phyloP scores from a whole-genome alignment of 768 basidiomycete species.

The Suillus subalutaceus region DNA sequence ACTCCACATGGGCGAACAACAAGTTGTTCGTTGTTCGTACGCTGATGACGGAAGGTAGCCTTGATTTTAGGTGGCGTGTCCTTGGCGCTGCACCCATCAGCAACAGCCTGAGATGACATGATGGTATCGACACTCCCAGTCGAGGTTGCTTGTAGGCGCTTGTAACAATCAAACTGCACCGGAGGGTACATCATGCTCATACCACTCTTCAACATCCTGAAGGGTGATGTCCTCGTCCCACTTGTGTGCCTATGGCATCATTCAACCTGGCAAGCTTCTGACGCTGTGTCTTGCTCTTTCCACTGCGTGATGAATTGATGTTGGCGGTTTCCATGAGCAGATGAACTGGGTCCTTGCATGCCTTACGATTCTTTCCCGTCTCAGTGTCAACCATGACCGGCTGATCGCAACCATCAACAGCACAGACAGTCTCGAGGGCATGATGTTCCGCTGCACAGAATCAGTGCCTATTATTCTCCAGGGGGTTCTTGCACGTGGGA shows the following conservation, averaged over 20 bases:
- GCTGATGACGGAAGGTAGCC: conserved; percentile 30
- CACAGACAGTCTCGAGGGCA: not conserved
- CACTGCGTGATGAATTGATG: no score
- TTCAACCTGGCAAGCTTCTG: not conserved
- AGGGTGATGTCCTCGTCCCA: not conserved
- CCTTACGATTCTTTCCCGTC: not conserved
- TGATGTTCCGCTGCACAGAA: no score
- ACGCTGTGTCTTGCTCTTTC: no score
- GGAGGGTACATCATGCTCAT: not conserved
- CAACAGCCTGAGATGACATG: no score
- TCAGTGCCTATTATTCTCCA: no score
- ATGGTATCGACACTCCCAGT: conserved; percentile 20
- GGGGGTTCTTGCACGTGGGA: no score
- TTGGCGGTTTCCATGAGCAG: no score
- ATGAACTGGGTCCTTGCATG: conserved; percentile 8
- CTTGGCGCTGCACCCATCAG: not conserved
- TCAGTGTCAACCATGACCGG: not conserved
- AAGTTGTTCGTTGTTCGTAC: conserved; percentile 40
- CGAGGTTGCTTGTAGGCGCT: not conserved
- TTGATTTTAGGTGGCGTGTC: conserved; percentile 7
- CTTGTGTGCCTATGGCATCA: not conserved
- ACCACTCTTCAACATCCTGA: not conserved
- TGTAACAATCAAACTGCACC: no score
- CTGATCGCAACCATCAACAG: conserved; percentile 12
- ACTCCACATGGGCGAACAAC: conserved; percentile 37